phyloP scores from a whole-genome alignment of 352 stramenopile species.

The Albugo candida region DNA sequence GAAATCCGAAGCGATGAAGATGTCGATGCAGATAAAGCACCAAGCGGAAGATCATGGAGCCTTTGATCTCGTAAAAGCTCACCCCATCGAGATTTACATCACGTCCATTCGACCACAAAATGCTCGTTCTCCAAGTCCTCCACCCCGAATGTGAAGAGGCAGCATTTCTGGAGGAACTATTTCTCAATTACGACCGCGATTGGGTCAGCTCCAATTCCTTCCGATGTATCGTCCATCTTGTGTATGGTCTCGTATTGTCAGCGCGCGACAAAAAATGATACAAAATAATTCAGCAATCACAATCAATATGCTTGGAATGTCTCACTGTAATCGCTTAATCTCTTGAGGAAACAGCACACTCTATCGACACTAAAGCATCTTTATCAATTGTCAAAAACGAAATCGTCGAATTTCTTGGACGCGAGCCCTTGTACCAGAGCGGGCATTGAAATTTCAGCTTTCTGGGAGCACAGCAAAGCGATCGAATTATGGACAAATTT shows the following conservation, averaged over 20 bases:
- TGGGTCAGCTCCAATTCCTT: slow-evolving; percentile 95
- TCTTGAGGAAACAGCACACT: slow-evolving; percentile 80
- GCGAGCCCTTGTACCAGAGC: slow-evolving; percentile 90
- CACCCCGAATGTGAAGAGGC: slow-evolving; percentile 89
- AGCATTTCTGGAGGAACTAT: slow-evolving; percentile 91
- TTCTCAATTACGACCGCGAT: slow-evolving; percentile 99
- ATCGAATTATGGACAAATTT: slow-evolving; percentile 99
- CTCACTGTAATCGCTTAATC: slow-evolving; percentile 84
- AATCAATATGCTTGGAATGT: slow-evolving; percentile 82
- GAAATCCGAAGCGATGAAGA: slow-evolving; percentile 30
- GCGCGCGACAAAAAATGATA: slow-evolving; percentile 34
- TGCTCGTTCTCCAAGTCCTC: slow-evolving; percentile 94
- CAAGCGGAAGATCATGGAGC: not conserved
- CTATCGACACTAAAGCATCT: slow-evolving; percentile 16
- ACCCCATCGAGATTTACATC: slow-evolving; percentile 98
- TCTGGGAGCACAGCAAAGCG: slow-evolving; percentile 99
- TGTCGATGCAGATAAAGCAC: slow-evolving; percentile 36
- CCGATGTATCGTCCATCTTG: slow-evolving; percentile 92
- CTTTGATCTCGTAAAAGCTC: too few relatives aligned
- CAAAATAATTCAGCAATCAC: slow-evolving; percentile 56
- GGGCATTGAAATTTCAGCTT: slow-evolving; percentile 94
- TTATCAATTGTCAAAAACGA: slow-evolving; percentile 14
- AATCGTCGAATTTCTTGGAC: slow-evolving; percentile 94
- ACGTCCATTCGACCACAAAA: slow-evolving; percentile 98
- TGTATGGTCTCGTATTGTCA: slow-evolving; percentile 62